These are phyloP conservation scores for Polymyxa betae DNA, from an alignment of 208 protist genomes.

Conservation along the genomic window DNA sequence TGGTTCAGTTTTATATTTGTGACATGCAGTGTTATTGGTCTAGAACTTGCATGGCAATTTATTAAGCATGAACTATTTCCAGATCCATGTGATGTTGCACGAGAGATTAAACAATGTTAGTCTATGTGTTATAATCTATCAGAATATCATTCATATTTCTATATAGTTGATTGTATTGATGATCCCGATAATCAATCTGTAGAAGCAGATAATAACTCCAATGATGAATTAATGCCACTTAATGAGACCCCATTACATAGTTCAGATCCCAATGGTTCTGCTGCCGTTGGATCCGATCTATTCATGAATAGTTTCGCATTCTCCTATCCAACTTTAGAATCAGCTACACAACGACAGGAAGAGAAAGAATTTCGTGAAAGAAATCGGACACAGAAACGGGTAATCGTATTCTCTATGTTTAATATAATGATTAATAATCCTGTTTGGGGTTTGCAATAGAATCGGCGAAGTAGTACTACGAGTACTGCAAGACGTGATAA, in stretches of 20 bases:
- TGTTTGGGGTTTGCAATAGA: too few species aligned
- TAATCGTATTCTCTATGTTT: background rate
- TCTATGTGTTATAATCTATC: too few species aligned
- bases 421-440: too few species aligned
- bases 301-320: background rate
- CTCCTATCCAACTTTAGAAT: slow-evolving; percentile 27
- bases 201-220: too few species aligned
- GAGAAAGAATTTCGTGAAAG: slow-evolving; percentile 3
- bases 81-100: background rate
- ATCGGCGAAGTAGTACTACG: background rate
- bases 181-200: too few species aligned
- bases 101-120: background rate
- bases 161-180: too few species aligned
- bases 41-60: background rate
- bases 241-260: too few species aligned
- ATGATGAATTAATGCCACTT: too few species aligned
- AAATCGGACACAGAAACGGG: background rate
- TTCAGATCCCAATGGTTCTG: too few species aligned
- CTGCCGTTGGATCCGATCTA: background rate
- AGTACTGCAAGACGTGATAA: background rate
- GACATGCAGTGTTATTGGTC: background rate
- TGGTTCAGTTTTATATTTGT: background rate
- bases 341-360: background rate
- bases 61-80: background rate
- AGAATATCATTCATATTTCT: too few species aligned